Evolutionary conservation across 2,329 filamentous ascomycete species (phyloP).

Genomic region (Rosellinia necatrix): DNA sequence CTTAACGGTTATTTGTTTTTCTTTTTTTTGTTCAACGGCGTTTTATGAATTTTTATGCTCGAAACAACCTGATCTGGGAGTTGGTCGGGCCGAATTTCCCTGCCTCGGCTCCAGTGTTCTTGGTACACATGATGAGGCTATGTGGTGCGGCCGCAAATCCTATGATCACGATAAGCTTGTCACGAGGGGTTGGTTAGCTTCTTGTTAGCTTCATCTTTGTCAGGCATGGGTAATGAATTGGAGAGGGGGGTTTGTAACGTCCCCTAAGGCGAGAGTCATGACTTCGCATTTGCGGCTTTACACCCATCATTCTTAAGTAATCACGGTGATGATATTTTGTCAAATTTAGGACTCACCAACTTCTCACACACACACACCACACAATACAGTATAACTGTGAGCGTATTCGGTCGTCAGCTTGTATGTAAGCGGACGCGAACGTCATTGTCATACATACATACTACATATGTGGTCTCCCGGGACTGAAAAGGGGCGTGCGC

Average conservation of each 20-base stretch:
- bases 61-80: background rate
- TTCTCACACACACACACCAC: too few relatives aligned
- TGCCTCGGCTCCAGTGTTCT: background rate
- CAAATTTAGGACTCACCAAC: background rate
- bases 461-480: too few relatives aligned
- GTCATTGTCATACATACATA: too few relatives aligned
- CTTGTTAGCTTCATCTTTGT: background rate
- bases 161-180: background rate
- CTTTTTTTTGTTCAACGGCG: too few relatives aligned
- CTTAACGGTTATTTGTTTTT: too few relatives aligned
- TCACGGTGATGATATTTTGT: background rate
- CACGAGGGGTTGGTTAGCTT: background rate
- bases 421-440: too few relatives aligned
- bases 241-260: background rate
- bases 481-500: background rate
- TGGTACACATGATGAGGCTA: background rate
- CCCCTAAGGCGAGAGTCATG: background rate
- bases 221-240: too few relatives aligned
- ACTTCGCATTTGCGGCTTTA: background rate
- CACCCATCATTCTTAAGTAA: background rate
- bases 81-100: background rate
- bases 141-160: slow-evolving; percentile 5
- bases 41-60: background rate
- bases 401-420: too few relatives aligned
- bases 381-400: too few relatives aligned